Evolutionary conservation across 2,329 filamentous ascomycete genomes (phyloP), one percentile per base, ranked within the genome.

Genomic region (Periconia sp.): DNA sequence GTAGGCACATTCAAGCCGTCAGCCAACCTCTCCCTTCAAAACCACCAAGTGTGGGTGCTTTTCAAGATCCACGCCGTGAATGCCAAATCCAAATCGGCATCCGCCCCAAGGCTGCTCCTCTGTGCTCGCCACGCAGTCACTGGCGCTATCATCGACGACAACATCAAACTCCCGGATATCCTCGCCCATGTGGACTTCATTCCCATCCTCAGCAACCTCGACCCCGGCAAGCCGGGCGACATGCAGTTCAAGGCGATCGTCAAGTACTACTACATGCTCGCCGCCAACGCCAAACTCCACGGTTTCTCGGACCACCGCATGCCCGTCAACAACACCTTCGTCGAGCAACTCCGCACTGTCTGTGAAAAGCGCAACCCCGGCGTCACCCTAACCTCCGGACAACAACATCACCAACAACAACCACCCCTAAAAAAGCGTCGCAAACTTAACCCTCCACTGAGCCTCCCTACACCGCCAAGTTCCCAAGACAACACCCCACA

Each of bases 241-340:
- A 43, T 48, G 17, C 49, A 49, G 6, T 33, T 55, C 14, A 55
- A 52, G 19, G 53, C 53, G 3, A 33, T 55, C n/a, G 49, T 49
- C 10, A 55, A 55, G 27, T 55, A 52, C 43, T 55, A 42, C 35
- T 55, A 40, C 42, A 52, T 55, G 10, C 50, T 55, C n/a, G 53
- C 53, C 2, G 53, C 53, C 8, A 52, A 48, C 10, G 42, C 42
- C 7, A 52, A 31, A 15, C 35, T 55, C 1, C 19, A 47, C 37
- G 53, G 53, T 1, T 55, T 55, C 42, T 23, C 35, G 7, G 27
- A 55, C 17, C 53, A 55, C 41, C 37, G 31, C 19, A 55, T 55
- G 45, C 53, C 53, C 17, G 40, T 33, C 31, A 55, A 55, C 35
- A 42, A 43, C 17, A 51, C 48, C 7, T 55, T 55, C 30, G 33